Evolutionary conservation across 1,284 basidiomycete species (phyloP).

Genomic region (Vanrija sp.): DNA sequence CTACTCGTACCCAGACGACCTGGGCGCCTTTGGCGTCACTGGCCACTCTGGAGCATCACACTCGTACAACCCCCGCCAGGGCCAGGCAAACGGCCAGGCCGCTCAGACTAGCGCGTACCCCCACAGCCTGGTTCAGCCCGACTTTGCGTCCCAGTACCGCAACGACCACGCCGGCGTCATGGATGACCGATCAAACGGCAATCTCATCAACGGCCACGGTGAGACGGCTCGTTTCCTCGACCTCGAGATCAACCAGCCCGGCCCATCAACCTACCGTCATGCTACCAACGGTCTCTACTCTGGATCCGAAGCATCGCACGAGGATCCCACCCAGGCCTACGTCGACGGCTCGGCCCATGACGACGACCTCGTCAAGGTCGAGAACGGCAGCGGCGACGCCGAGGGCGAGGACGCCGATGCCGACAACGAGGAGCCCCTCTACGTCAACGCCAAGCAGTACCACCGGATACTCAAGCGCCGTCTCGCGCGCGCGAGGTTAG

Average conservation of each 20-base stretch:
- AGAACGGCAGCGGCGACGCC: slow-evolving; percentile 15
- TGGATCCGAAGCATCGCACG: slow-evolving; percentile 13
- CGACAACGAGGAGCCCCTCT: slow-evolving; percentile 87
- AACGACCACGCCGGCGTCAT: slow-evolving; percentile 5
- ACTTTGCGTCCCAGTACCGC: slow-evolving; percentile 15
- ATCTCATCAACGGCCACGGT: slow-evolving; percentile 8
- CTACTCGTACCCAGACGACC: slow-evolving; percentile 10
- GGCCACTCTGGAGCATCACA: slow-evolving; percentile 1
- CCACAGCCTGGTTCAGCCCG: slow-evolving; percentile 14
- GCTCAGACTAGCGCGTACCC: slow-evolving; percentile 4
- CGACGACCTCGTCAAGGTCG: slow-evolving; percentile 21
- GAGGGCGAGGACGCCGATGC: slow-evolving; percentile 23
- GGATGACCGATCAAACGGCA: slow-evolving; percentile 5
- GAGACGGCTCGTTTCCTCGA: slow-evolving; percentile 30
- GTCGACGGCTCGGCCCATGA: slow-evolving; percentile 7
- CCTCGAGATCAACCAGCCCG: slow-evolving; percentile 29
- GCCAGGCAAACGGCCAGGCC: neutral
- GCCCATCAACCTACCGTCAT: slow-evolving; percentile 28
- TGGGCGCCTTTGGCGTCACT: slow-evolving; percentile 4
- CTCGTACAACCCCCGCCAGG: slow-evolving; percentile 1
- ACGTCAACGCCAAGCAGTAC: slow-evolving; percentile 97
- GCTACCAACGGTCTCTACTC: slow-evolving; percentile 5
- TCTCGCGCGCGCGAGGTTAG: slow-evolving; percentile 77
- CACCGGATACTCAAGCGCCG: slow-evolving; percentile 91
- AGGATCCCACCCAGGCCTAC: slow-evolving; percentile 6